A percentile compares a stretch with the other conserved stretches of the same genome.
phyloP scores from a whole-genome alignment of 345 rosid species.

The Aegle marmelos region DNA sequence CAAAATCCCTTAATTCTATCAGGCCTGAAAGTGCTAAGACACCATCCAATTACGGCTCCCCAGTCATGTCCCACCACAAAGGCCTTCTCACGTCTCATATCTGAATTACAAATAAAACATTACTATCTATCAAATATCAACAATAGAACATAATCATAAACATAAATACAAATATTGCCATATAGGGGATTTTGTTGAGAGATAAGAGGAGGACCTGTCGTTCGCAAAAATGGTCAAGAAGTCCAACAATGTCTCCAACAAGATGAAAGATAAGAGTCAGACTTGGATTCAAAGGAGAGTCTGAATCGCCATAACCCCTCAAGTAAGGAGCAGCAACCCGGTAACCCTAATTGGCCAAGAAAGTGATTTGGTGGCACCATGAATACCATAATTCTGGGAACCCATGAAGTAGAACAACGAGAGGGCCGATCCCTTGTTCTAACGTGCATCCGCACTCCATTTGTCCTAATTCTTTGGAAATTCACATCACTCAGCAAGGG shows the following conservation, averaged over 20 bases:
- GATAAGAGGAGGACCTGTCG: slow-evolving; percentile 33
- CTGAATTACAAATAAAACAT: no score
- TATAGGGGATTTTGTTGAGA: background rate
- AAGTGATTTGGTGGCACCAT: slow-evolving; percentile 68
- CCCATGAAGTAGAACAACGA: slow-evolving; percentile 62
- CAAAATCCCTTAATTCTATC: slow-evolving; percentile 52
- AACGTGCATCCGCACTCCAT: slow-evolving; percentile 49
- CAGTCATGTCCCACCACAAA: slow-evolving; percentile 71
- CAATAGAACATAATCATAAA: background rate
- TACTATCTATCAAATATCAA: no score
- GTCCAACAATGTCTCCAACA: slow-evolving; percentile 51
- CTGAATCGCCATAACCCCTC: slow-evolving; percentile 63
- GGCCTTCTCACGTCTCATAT: slow-evolving; percentile 37
- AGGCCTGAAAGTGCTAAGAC: slow-evolving; percentile 48
- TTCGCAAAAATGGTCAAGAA: slow-evolving; percentile 47
- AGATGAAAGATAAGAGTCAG: slow-evolving; percentile 52
- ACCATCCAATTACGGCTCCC: slow-evolving; percentile 62
- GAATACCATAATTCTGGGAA: slow-evolving; percentile 79
- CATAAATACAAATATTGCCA: background rate
- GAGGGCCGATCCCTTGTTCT: slow-evolving; percentile 61
- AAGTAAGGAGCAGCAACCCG: no score
- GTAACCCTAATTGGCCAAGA: no score
- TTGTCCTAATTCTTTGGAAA: slow-evolving; percentile 42
- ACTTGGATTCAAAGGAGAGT: slow-evolving; percentile 40
- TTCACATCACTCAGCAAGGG: slow-evolving; percentile 19